Evolutionary conservation across 2,329 filamentous ascomycete species (phyloP).

Genomic region (Lasiodiplodia gonubiensis): DNA sequence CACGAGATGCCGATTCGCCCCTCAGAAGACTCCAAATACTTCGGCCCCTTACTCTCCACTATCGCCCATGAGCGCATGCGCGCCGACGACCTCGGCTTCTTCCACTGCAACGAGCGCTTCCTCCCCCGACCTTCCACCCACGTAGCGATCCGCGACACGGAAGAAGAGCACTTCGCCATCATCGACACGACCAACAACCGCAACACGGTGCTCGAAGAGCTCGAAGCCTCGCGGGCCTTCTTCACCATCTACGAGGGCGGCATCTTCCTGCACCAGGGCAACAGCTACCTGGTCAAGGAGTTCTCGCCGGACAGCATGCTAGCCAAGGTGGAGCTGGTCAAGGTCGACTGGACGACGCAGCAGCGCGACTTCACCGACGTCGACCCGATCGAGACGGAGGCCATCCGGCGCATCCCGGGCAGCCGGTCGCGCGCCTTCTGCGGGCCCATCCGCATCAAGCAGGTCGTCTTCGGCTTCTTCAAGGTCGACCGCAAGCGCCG

Average conservation of each 20-base stretch:
- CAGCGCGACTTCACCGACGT: conserved; percentile 95
- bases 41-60: conserved; percentile 73
- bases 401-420: conserved; percentile 72
- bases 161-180: conserved; percentile 92
- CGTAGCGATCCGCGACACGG: conserved; percentile 87
- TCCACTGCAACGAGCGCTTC: conserved; percentile 87
- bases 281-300: conserved; percentile 88
- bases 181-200: conserved; percentile 83
- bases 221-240: conserved; percentile 93
- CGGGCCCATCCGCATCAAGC: conserved; percentile 82
- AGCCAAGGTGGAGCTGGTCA: conserved; percentile 85
- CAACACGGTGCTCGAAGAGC: conserved; percentile 88
- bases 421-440: conserved; percentile 78
- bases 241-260: conserved; percentile 97
- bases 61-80: conserved; percentile 77
- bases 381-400: conserved; percentile 90
- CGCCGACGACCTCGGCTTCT: conserved; percentile 79
- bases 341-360: conserved; percentile 92
- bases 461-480: conserved; percentile 95
- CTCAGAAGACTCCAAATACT: conserved; percentile 75
- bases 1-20: conserved; percentile 92
- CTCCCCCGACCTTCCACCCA: conserved; percentile 81
- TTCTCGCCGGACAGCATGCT: conserved; percentile 80
- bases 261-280: conserved; percentile 96
- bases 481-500: conserved; percentile 87